Evolutionary conservation across 345 rosid species (phyloP).

Genomic region (Anacardium occidentale): DNA sequence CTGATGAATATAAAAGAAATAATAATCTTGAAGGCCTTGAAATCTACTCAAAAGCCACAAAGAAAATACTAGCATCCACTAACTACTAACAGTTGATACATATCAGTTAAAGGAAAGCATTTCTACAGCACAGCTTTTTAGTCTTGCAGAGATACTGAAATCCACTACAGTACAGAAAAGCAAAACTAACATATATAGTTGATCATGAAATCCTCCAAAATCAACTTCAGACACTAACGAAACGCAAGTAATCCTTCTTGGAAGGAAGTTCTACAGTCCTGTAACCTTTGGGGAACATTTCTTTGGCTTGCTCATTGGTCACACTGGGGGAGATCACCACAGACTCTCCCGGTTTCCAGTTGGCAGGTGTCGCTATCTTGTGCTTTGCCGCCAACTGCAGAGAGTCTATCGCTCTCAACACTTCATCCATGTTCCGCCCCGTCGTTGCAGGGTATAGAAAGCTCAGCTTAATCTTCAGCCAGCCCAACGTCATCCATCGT

Average conservation of each 20-base stretch:
- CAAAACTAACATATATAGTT: too few relatives aligned
- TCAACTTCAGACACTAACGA: conserved; percentile 31
- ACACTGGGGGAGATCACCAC: conserved; percentile 62
- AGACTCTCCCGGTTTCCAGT: conserved; percentile 79
- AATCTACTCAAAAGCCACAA: too few relatives aligned
- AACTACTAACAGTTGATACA: background rate
- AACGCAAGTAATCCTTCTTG: conserved; percentile 56
- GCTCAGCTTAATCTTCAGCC: conserved; percentile 60
- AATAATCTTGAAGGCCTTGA: too few relatives aligned
- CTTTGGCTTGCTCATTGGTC: conserved; percentile 54
- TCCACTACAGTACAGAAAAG: background rate
- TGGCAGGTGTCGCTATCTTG: conserved; percentile 68
- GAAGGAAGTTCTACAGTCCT: conserved; percentile 65
- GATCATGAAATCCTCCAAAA: too few relatives aligned
- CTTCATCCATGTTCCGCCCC: conserved; percentile 77
- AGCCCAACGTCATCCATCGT: background rate
- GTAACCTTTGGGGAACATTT: conserved; percentile 63
- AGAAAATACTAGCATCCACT: too few relatives aligned
- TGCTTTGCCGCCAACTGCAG: conserved; percentile 48
- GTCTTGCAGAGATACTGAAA: background rate
- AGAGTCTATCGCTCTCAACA: conserved; percentile 69
- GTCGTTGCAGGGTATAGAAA: conserved; percentile 72
- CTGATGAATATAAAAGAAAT: too few relatives aligned
- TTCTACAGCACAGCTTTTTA: background rate
- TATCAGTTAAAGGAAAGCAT: background rate